phyloP scores from a whole-genome alignment of 2,329 filamentous ascomycete genomes.

The Ascochyta fabae region DNA sequence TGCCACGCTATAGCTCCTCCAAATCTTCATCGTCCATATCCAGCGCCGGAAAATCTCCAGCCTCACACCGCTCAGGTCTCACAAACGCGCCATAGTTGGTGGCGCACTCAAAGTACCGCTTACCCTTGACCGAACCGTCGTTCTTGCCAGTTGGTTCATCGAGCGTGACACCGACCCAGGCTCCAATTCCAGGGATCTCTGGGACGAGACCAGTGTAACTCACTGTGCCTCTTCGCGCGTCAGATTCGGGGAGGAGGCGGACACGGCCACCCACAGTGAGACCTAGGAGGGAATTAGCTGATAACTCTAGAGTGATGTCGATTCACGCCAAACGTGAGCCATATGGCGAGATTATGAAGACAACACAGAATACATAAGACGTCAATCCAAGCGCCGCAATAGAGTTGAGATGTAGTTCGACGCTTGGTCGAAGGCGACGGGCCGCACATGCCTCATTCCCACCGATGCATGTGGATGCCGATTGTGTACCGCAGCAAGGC shows the following conservation, averaged over 20 bases:
- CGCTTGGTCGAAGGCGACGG: constrained; percentile 1
- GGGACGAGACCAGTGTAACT: constrained; percentile 75
- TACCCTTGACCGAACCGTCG: constrained; percentile 72
- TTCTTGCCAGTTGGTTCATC: constrained; percentile 86
- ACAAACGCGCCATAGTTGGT: constrained; percentile 81
- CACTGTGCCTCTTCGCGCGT: constrained; percentile 72
- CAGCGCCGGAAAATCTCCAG: constrained; percentile 71
- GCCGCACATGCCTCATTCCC: constrained; percentile 18
- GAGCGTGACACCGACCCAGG: constrained; percentile 75
- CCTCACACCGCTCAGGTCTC: constrained; percentile 76
- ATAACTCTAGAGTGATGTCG: not conserved
- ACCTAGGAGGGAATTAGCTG: constrained; percentile 29
- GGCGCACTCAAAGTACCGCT: constrained; percentile 72
- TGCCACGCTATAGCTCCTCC: constrained; percentile 58
- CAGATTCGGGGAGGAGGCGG: constrained; percentile 64
- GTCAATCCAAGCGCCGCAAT: not conserved
- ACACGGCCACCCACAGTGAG: constrained; percentile 37
- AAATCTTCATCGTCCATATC: constrained; percentile 67
- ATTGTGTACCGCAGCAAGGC: constrained; percentile 20
- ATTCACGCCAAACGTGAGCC: constrained; percentile 1
- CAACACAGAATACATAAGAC: not conserved
- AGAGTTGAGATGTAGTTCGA: not conserved
- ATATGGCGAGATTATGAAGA: not conserved
- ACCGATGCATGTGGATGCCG: constrained; percentile 25
- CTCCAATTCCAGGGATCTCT: constrained; percentile 70